Base-by-base conservation (phyloP, 495 filamentous ascomycete species). In the Penicillium bialowiezense region DNA sequence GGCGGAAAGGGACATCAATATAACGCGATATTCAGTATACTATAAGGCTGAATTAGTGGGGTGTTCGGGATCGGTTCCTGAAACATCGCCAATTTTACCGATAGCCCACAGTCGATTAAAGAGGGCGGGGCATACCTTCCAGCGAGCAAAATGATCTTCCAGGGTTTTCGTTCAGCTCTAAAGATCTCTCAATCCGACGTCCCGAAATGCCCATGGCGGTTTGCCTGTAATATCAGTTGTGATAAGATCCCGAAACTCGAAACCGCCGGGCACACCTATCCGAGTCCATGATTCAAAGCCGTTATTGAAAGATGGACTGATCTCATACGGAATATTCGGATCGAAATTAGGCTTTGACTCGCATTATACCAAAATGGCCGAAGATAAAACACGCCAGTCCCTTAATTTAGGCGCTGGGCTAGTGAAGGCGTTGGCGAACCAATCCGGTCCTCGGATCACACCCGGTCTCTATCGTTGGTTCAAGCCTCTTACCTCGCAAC, bases 371-470 rank as follows among this genome's bases (percentile, higher is more conserved):
- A 19, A 9, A 14, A 23, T 3, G 5, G 17, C 15, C 21, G 13
- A 12, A 38, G 33, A 2, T 47, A 9, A 24, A 47, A 47, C 44
- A 37, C 14, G 1, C 17, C 36, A 19, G 36, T 39, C 36, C 18
- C 42, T 29, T 12, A 21, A 20, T 10, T 47, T 47, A 38, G 44
- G 33, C 44, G 44, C 44, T 29, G 44, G 26, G 17, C 34, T 28
- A 28, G 18, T 20, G 34, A 17, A 38, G 44, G 34, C 44, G 20
- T 36, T 37, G 24, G 6, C n/a, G 28, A 12, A 24, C 44, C 44
- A 47, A 47, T 47, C 44, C 36, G 10, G 20, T 9, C 4, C 8
- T 13, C 18, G 9, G 5, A 39, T 39, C 36, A 18, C 35, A 37
- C 15, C 36, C 7, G 36, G 36, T 21, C 20, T 21, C 10, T 8